Evolutionary conservation across 495 filamentous ascomycete species (phyloP).

Genomic region (Immersiella caudata): DNA sequence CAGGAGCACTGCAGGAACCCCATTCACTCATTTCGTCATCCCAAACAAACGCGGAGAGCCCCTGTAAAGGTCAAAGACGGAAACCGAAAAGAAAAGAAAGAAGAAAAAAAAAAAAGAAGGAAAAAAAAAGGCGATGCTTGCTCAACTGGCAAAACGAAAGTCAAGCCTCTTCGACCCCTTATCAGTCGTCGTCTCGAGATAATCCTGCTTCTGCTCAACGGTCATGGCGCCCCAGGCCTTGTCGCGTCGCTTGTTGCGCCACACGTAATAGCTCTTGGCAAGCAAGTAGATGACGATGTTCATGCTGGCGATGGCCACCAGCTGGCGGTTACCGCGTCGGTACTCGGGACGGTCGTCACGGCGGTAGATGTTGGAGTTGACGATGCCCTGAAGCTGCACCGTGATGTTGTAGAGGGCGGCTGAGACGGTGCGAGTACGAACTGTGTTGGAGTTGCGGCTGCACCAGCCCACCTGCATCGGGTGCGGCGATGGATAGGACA

Average conservation of each 20-base stretch:
- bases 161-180: slow-evolving; percentile 75
- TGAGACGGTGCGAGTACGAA: slow-evolving; percentile 67
- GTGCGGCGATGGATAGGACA: slow-evolving; percentile 56
- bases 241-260: slow-evolving; percentile 53
- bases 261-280: slow-evolving; percentile 65
- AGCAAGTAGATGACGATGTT: slow-evolving; percentile 60
- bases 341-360: slow-evolving; percentile 63
- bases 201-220: slow-evolving; percentile 60
- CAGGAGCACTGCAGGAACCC: not conserved
- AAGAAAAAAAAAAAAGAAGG: no score
- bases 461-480: slow-evolving; percentile 68
- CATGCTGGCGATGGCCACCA: slow-evolving; percentile 58
- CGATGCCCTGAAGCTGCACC: slow-evolving; percentile 64
- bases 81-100: no score
- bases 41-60: no score
- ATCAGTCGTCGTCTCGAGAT: slow-evolving; percentile 67
- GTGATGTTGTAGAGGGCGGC: slow-evolving; percentile 68
- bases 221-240: slow-evolving; percentile 64
- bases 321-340: slow-evolving; percentile 61
- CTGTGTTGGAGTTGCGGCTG: slow-evolving; percentile 66
- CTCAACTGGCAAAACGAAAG: slow-evolving; percentile 52
- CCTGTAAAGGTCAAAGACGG: no score
- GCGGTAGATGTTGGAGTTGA: slow-evolving; percentile 68
- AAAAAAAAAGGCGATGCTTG: no score
- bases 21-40: no score